Conservation (phyloP, 2,329 filamentous ascomycete genomes). For the Hymenoscyphus fructigenus region DNA sequence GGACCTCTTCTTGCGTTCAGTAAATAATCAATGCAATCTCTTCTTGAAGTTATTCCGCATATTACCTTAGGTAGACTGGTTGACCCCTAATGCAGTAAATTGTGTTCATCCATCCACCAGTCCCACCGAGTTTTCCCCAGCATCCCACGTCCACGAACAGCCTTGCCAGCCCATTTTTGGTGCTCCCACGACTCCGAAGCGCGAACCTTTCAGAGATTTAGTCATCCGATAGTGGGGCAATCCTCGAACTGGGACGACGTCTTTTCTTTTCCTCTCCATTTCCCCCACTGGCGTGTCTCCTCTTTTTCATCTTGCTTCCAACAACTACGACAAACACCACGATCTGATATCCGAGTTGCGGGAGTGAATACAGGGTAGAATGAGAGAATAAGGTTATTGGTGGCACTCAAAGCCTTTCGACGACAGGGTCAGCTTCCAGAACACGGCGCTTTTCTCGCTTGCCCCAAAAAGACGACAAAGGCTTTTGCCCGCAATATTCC, state of each 20-base stretch:
- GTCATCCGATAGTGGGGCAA: constrained; percentile 6
- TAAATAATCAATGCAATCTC: not conserved
- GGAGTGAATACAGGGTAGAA: not conserved
- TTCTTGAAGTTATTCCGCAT: not conserved
- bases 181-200: not conserved
- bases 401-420: not conserved
- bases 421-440: not conserved
- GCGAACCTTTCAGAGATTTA: not conserved
- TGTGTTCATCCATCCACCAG: not conserved
- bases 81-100: not conserved
- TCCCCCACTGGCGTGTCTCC: not conserved
- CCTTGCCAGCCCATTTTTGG: not conserved
- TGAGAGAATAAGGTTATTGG: not conserved
- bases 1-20: not conserved
- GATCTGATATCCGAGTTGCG: not conserved
- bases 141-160: not conserved
- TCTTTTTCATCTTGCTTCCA: not conserved
- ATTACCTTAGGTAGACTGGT: not conserved
- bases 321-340: not conserved
- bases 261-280: not conserved
- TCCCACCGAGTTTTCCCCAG: not conserved
- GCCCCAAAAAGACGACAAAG: not conserved
- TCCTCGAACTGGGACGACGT: not conserved
- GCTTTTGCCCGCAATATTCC: not conserved
- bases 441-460: not conserved